Evolutionary conservation across 352 stramenopile species (phyloP), one percentile per base, ranked within the genome.

Genomic region (Thalassiosira ordinaria): DNA sequence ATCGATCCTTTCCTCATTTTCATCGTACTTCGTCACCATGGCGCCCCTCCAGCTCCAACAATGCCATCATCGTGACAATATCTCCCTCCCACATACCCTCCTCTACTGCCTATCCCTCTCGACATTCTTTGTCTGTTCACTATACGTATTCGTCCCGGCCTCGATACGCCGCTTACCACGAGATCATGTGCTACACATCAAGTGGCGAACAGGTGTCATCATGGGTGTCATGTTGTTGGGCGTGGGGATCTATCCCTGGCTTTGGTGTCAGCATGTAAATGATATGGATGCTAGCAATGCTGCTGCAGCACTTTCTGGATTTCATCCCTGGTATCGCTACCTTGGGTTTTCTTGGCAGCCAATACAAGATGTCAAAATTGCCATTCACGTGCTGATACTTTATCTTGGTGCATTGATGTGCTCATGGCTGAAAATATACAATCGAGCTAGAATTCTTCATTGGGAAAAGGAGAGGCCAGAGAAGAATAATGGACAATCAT

Each of bases 111-210:
- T 84, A 2, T n/a, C 29, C 11, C 33, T 90, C 2, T 80, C 86
- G 0, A 31, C 57, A 55, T 39, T 74, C n/a, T 93, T 90, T 67
- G 88, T 93, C 6, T 35, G 22, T 24, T 85, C 75, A 35, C 72
- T 94, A 16, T 94, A 93, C 61, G 27, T 82, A 7, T 85, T 93
- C 37, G 84, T 94, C 20, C 89, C 89, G 14, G n/a, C 59, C 3
- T 47, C 31, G n/a, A 51, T 93, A 39, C 80, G 85, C 55, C 47
- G 49, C 18, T 53, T 93, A 14, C 55, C 77, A 44, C 70, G 89
- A n/a, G 78, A 91, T 56, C 52, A 92, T 78, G 29, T 47, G 14
- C 44, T 35, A 18, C 87, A 94, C 47, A 92, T 94, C 27, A 64
- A 88, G 77, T 90, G 74, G 70, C 44, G 89, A 46, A 49, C 61